Percentiles rank a stretch among this genome's conserved stretches.
phyloP scores from a whole-genome alignment of 73 alveolate genomes.

The Urostyla sp. region DNA sequence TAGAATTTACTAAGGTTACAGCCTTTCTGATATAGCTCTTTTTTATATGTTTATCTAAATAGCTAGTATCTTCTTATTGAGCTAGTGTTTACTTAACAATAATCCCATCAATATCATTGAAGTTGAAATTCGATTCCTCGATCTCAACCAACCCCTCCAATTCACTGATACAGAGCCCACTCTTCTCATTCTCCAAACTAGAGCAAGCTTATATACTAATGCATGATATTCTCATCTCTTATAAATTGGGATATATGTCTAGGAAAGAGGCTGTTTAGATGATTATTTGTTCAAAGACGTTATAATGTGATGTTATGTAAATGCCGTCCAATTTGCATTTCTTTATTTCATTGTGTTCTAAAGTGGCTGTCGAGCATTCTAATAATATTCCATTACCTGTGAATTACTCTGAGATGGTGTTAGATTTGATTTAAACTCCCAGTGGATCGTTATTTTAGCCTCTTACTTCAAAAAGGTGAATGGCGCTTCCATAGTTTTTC shows the following conservation, averaged over 20 bases:
- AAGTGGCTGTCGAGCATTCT: not conserved
- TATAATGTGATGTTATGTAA: constrained; percentile 5
- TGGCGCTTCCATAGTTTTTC: constrained; percentile 31
- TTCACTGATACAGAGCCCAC: not conserved
- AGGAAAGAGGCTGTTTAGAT: not conserved
- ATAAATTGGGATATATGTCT: not conserved
- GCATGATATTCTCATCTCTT: constrained; percentile 4
- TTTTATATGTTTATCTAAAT: not conserved
- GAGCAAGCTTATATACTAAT: not conserved
- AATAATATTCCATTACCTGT: constrained; percentile 12
- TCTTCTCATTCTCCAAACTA: not conserved
- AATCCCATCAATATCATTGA: constrained; percentile 34
- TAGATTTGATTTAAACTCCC: not conserved
- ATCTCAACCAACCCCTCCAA: constrained; percentile 40
- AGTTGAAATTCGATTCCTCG: not conserved
- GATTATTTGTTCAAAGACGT: not conserved
- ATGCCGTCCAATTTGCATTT: constrained; percentile 25
- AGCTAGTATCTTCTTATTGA: not conserved
- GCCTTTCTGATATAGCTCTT: not conserved
- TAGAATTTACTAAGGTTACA: not conserved
- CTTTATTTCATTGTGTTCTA: constrained; percentile 15
- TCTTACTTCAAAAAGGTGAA: constrained; percentile 1
- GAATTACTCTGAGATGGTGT: not conserved
- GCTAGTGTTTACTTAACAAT: not conserved
- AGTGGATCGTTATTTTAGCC: not conserved